Percentiles rank a stretch among this genome's conserved stretches.
phyloP scores from a whole-genome alignment of 257 asterid species.

The Lithospermum erythrorhizon region DNA sequence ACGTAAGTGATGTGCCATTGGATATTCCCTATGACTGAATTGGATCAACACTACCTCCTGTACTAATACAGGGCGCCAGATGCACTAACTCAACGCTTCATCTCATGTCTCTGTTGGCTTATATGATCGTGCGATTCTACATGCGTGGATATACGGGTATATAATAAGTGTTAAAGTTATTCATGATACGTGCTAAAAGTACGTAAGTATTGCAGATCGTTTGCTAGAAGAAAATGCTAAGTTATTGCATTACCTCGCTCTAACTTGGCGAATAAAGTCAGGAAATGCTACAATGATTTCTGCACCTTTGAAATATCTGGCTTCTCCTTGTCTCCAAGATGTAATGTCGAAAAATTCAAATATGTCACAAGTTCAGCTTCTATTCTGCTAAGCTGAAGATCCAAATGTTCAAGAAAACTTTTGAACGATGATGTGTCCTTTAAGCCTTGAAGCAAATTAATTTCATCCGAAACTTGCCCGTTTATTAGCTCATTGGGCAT shows the following conservation, averaged over 20 bases:
- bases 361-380: slow-evolving; percentile 60
- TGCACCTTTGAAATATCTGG: slow-evolving; percentile 41
- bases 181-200: not conserved
- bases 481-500: slow-evolving; percentile 16
- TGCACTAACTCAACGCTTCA: slow-evolving; percentile 11
- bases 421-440: slow-evolving; percentile 38
- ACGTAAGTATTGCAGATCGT: not conserved
- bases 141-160: slow-evolving; percentile 7
- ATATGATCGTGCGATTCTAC: slow-evolving; percentile 43
- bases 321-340: slow-evolving; percentile 41
- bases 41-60: not conserved
- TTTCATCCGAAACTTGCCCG: slow-evolving; percentile 12
- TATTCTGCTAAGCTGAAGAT: slow-evolving; percentile 48
- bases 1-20: too few species aligned
- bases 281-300: slow-evolving; percentile 47
- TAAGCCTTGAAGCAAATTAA: slow-evolving; percentile 13
- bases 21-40: not conserved
- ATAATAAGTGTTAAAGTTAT: not conserved
- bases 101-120: slow-evolving; percentile 14
- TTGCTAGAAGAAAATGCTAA: slow-evolving; percentile 8
- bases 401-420: slow-evolving; percentile 51
- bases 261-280: slow-evolving; percentile 31
- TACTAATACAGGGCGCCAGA: not conserved
- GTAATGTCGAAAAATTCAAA: slow-evolving; percentile 42
- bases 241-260: slow-evolving; percentile 48